These are phyloP conservation scores for Biscogniauxia sp. DNA, from an alignment of 2,329 filamentous ascomycete species.

Conservation along the genomic window DNA sequence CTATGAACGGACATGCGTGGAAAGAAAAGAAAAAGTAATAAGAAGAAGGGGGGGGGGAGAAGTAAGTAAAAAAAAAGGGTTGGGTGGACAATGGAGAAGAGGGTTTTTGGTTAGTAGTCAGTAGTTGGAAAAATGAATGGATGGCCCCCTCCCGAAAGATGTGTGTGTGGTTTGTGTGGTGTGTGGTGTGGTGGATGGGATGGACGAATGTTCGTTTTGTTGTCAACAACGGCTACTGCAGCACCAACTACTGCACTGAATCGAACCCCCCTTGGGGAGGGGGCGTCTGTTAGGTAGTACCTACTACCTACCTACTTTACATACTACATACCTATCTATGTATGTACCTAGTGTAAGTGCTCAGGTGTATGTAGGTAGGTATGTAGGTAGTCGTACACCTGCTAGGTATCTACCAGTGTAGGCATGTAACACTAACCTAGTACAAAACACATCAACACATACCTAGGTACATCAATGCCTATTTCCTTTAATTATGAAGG, in stretches of 20 bases:
- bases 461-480: too few species aligned
- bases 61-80: not conserved
- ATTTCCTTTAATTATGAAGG: too few species aligned
- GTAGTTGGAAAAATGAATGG: not conserved
- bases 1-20: slow-evolving; percentile 10
- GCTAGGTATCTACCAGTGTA: too few species aligned
- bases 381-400: too few species aligned
- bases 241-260: slow-evolving; percentile 5
- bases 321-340: too few species aligned
- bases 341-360: too few species aligned
- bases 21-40: too few species aligned
- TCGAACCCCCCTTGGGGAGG: slow-evolving; percentile 16
- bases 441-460: too few species aligned
- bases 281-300: not conserved
- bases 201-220: not conserved
- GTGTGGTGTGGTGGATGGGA: not conserved
- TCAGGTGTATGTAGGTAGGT: too few species aligned
- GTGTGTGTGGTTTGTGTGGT: not conserved
- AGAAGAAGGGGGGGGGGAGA: too few species aligned
- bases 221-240: not conserved
- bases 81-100: not conserved
- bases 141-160: not conserved
- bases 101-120: not conserved
- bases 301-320: too few species aligned
- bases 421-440: too few species aligned